Evolutionary conservation across 2,329 filamentous ascomycete genomes (phyloP), one percentile per base, ranked within the genome.

Genomic region (Aspergillus amoenus): DNA sequence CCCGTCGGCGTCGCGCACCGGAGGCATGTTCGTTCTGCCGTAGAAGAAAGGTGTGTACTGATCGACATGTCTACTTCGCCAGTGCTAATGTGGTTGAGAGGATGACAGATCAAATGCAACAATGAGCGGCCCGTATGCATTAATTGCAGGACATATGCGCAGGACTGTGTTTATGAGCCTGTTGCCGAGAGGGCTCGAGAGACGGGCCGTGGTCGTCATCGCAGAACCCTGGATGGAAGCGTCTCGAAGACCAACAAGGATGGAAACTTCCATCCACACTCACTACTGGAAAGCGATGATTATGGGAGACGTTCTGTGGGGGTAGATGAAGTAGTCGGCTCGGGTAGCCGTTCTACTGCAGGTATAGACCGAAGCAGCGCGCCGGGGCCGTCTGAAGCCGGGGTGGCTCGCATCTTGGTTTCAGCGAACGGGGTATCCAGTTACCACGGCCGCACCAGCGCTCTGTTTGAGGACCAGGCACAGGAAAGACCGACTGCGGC

Each of bases 81-180:
- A 5, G 32, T 6, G 18, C 18, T 47, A 47, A 40, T 34, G 13
- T 45, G 24, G 22, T 15, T 15, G 21, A 37, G 11, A 12, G 13
- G 11, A n/a, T 34, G 2, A 12, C 27, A 49, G 46, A 39, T 49
- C 30, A 39, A 24, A 39, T 49, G 60, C 56, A 58, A 50, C 51
- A 54, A 56, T 54, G 55, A 52, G n/a, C 44, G 58, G 34, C 48
- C 58, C 13, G 47, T 46, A 27, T 60, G 60, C 18, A 44, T 52
- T 27, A 59, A 56, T 17, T 60, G 5, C 64, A 70, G 72, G 55
- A 74, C 72, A 1, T 79, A 81, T 59, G 76, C 72, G 6, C 73
- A 76, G 49, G 74, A 75, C 15, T 81, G 80, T 55, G 67, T 71
- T 37, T 46, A 46, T 42, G 42, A 44, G 15, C 42, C 42, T 4